phyloP scores from a whole-genome alignment of 139 green algal genomes.

The Coelastrella sp. region DNA sequence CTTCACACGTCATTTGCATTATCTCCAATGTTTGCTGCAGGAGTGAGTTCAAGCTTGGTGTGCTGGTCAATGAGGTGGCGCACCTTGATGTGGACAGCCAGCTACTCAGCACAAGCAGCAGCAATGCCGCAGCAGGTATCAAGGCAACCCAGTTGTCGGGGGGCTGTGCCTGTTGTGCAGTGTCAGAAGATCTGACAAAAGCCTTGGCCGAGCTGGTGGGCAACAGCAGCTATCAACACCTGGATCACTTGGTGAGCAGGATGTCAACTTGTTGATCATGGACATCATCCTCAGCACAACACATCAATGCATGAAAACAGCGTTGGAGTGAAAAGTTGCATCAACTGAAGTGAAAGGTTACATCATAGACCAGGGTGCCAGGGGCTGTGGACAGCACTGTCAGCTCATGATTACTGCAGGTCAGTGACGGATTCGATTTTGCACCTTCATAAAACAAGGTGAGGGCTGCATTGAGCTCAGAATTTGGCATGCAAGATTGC shows the following conservation, averaged over 20 bases:
- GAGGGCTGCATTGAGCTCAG: too few species aligned
- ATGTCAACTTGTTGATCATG: neutral
- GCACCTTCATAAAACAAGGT: too few species aligned
- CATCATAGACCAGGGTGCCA: too few species aligned
- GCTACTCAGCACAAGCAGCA: slow-evolving; percentile 54
- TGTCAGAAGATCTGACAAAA: slow-evolving; percentile 40
- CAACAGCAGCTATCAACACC: slow-evolving; percentile 32
- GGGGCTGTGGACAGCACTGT: too few species aligned
- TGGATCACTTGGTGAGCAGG: slow-evolving; percentile 51
- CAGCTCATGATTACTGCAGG: too few species aligned
- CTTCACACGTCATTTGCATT: too few species aligned
- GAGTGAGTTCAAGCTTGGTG: slow-evolving; percentile 54
- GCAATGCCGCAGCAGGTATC: slow-evolving; percentile 59
- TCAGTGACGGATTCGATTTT: too few species aligned
- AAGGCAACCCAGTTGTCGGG: slow-evolving; percentile 50
- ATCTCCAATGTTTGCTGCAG: slow-evolving; percentile 37
- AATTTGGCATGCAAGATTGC: neutral
- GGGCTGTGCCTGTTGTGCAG: slow-evolving; percentile 66
- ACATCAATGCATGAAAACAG: neutral
- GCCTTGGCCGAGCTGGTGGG: slow-evolving; percentile 45
- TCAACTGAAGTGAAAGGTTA: neutral
- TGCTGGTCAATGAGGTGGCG: slow-evolving; percentile 69
- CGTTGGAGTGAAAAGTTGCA: neutral
- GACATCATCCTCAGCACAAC: neutral
- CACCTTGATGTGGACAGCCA: slow-evolving; percentile 60